Evolutionary conservation across 495 filamentous ascomycete genomes (phyloP), one percentile per base, ranked within the genome.

Genomic region (Massariosphaeria phaeospora): DNA sequence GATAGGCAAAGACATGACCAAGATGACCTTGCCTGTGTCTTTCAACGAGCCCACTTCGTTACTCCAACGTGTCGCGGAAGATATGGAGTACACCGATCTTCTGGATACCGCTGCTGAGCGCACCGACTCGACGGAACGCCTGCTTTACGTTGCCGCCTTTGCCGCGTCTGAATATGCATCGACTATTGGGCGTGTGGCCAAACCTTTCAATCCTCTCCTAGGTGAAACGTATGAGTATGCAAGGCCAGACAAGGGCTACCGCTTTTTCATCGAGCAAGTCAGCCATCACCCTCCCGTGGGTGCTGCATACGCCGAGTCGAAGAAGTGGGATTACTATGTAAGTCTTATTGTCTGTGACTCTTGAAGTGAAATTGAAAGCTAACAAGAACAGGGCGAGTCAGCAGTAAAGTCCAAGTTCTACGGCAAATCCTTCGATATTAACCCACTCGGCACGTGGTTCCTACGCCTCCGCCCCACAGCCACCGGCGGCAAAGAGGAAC

Each of bases 1-100:
- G 93, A 95, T 98, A 64, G 93, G 93, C 50, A 98, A 97, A 68
- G 93, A 98, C 67, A 97, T 98, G 93, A 98, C 93, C 17, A 96
- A 90, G 73, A 97, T 98, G 93, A 98, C 93, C 2, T 76, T 98
- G 3, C 93, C 93, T 0, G 93, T 98, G 4, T 96, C 93, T 10
- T 98, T 98, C 75, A 98, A 98, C 68, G 93, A 98, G 70, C 94
- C 94, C 11, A 98, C 93, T 10, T 97, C 93, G 15, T 73, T 98
- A n/a, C 79, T 98, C 18, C 90, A 97, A 64, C 87, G 93, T 65
- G 90, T 95, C 25, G 88, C 88, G 2, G 93, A 98, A 72, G 93
- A 98, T 65, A 86, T 98, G 83, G 93, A 98, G 71, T 98, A 98
- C 63, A 85, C 89, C 2, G 88, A 98, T 64, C 81, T 97, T 8